Conservation (phyloP, 2,329 filamentous ascomycete species). For the Didymella glomerata region DNA sequence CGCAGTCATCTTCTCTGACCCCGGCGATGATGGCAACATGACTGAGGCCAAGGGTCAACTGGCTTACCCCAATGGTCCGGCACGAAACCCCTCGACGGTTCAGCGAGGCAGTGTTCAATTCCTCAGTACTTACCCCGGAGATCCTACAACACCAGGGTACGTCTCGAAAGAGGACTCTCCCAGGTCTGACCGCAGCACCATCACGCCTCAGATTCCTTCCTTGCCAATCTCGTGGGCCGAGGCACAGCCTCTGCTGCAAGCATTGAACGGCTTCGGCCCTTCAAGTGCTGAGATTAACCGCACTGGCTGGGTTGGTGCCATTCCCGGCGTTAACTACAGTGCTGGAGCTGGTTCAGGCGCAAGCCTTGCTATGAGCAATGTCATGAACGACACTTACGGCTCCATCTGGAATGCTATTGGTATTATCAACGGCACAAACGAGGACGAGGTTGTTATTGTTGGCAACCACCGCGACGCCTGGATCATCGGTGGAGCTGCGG, state of each 20-base stretch:
- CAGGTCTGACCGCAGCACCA: constrained; percentile 69
- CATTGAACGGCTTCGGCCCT: constrained; percentile 83
- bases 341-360: constrained; percentile 63
- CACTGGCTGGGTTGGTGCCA: constrained; percentile 49
- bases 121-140: constrained; percentile 63
- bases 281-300: constrained; percentile 55
- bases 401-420: constrained; percentile 79
- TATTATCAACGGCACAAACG: constrained; percentile 72
- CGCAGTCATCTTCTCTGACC: constrained; percentile 57
- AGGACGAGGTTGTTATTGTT: constrained; percentile 63
- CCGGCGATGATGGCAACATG: constrained; percentile 57
- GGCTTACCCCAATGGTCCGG: constrained; percentile 55
- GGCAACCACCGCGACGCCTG: constrained; percentile 65
- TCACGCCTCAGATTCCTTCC: constrained; percentile 81
- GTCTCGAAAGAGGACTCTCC: constrained; percentile 82
- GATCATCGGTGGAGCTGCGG: constrained; percentile 62
- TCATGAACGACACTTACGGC: constrained; percentile 83
- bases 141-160: constrained; percentile 65
- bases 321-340: constrained; percentile 47
- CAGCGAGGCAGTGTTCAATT: constrained; percentile 65
- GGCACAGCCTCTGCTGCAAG: constrained; percentile 79
- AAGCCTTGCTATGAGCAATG: constrained; percentile 61
- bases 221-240: constrained; percentile 85
- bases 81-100: constrained; percentile 56
- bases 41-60: constrained; percentile 57